These are phyloP conservation scores for Boletus patriciae DNA, from an alignment of 768 basidiomycete species.

Conservation along the genomic window DNA sequence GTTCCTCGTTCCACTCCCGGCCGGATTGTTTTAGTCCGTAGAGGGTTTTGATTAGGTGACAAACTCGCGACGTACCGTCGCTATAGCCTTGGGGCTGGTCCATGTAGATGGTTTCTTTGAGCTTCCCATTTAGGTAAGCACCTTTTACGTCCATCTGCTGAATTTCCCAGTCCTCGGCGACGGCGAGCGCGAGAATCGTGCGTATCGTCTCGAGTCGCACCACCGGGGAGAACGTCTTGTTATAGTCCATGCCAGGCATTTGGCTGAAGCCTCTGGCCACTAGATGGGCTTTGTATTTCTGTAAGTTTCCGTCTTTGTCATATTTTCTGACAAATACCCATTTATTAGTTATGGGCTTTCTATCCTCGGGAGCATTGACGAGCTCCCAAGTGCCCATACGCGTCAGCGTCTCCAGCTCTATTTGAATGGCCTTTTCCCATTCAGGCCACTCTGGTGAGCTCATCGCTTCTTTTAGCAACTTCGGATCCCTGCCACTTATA, in stretches of 20 bases:
- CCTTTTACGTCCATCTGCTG: slow-evolving; percentile 6
- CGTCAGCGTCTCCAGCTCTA: background rate
- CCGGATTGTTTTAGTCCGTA: slow-evolving; percentile 1
- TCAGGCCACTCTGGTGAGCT: background rate
- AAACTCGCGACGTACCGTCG: background rate
- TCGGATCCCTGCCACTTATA: background rate
- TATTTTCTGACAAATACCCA: slow-evolving; percentile 27
- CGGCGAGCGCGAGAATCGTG: background rate
- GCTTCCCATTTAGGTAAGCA: background rate
- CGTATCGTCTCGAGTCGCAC: background rate
- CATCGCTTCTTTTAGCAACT: background rate
- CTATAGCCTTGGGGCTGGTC: background rate
- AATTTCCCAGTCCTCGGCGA: background rate
- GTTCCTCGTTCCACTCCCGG: background rate
- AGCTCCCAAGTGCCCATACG: slow-evolving; percentile 24
- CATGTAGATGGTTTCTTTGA: slow-evolving; percentile 1
- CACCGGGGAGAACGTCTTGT: background rate
- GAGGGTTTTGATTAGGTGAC: background rate
- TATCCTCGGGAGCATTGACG: slow-evolving; percentile 21
- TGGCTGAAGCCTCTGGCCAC: background rate
- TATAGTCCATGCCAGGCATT: background rate
- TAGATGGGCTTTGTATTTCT: background rate
- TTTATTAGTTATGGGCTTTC: slow-evolving; percentile 28
- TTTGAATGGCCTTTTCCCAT: background rate
- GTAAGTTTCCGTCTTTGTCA: background rate